phyloP scores from a whole-genome alignment of 1,139 yeast species.

The Lodderomyces elongisporus region DNA sequence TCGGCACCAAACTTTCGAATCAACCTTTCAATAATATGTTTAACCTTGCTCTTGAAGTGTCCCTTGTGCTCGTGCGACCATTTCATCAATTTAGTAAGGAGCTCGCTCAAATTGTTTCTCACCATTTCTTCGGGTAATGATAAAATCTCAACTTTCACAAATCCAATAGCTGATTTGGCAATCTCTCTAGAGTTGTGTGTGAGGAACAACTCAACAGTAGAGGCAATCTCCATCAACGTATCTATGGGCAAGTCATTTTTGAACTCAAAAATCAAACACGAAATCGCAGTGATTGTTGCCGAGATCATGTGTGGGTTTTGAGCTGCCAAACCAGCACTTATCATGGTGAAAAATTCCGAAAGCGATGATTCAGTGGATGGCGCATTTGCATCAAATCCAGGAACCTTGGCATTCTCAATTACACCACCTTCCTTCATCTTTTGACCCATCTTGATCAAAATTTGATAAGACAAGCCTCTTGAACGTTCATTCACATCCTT shows the following conservation, averaged over 20 bases:
- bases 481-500: conserved; percentile 92
- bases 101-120: conserved; percentile 57
- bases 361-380: conserved; percentile 65
- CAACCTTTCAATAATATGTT: conserved; percentile 87
- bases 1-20: conserved; percentile 88
- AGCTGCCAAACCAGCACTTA: conserved; percentile 94
- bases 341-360: conserved; percentile 84
- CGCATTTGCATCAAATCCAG: conserved; percentile 60
- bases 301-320: conserved; percentile 93
- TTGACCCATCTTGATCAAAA: conserved; percentile 76
- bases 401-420: conserved; percentile 60
- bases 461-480: conserved; percentile 72
- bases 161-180: conserved; percentile 91
- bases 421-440: conserved; percentile 70
- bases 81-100: conserved; percentile 68
- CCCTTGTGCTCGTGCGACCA: conserved; percentile 98
- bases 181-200: conserved; percentile 90
- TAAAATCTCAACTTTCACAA: conserved; percentile 84
- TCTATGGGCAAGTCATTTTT: conserved; percentile 54
- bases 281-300: conserved; percentile 87
- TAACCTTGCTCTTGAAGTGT: conserved; percentile 87
- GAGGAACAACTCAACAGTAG: conserved; percentile 86
- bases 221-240: conserved; percentile 65
- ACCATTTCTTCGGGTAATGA: conserved; percentile 79
- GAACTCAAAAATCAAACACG: conserved; percentile 85